Evolutionary conservation across 768 basidiomycete species (phyloP), one percentile per base, ranked within the genome.

Genomic region (Chalciporus piperatus): DNA sequence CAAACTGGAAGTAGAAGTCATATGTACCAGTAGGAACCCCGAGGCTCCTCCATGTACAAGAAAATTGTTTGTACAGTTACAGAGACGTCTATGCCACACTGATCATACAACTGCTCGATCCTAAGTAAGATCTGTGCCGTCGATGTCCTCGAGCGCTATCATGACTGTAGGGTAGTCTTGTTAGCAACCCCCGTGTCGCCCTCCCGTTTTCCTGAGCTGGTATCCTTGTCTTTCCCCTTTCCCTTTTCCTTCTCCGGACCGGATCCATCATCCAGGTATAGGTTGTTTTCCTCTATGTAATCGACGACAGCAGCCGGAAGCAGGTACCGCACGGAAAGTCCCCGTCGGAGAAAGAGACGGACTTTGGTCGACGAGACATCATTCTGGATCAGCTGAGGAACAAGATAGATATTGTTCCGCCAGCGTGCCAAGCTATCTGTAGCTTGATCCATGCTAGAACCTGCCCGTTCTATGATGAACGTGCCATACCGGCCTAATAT

Each of bases 351-450:
- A 72, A 91, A 89, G 27, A 90, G 68, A 30, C 88, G 85, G 57
- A 84, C 92, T 76, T 97, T 98, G 19, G 95, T 97, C 58, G 90
- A 93, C 7, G 92, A 95, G 41, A 98, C 94, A 65, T 98, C 94
- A 65, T 98, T 98, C 72, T 96, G 93, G 58, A 98, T 96, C 48
- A 96, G 79, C 69, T 97, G 94, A 48, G 89, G 87, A 61, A 97
- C 87, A 54, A 98, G 82, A 63, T 92, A 85, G 54, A 96, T 93
- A 64, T 93, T 95, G 66, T 81, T 77, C 55, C 84, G 83, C 86
- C 82, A 87, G 55, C 78, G 81, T 53, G 84, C 85, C 66, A 90
- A 76, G 63, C 71, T 80, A 59, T 89, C 87, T 28, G 82, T 85
- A 11, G 87, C 87, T 65, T 88, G 87, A 51, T 87, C 86, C 79